These are phyloP conservation scores for Cicer chorassanicum DNA, from an alignment of 306 rosid genomes.

Conservation along the genomic window DNA sequence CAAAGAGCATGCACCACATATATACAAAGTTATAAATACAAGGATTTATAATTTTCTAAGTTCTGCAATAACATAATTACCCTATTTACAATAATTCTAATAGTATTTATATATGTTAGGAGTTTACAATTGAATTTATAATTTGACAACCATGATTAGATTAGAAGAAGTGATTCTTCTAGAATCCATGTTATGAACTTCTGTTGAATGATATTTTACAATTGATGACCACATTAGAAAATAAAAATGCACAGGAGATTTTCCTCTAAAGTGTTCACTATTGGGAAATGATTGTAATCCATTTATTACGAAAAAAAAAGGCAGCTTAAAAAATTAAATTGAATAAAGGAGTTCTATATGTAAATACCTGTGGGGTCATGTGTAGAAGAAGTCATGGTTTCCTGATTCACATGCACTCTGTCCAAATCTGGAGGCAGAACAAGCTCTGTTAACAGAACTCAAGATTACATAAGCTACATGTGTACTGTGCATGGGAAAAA, in stretches of 20 bases:
- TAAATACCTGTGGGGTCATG: slow-evolving; percentile 51
- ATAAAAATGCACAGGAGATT: slow-evolving; percentile 13
- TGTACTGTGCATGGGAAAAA: slow-evolving; percentile 9
- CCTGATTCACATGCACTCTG: slow-evolving; percentile 43
- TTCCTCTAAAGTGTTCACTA: slow-evolving; percentile 10
- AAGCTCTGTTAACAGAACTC: slow-evolving; percentile 41
- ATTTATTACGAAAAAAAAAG: slow-evolving; percentile 22
- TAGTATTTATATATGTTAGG: background rate
- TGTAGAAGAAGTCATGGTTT: slow-evolving; percentile 53
- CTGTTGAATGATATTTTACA: slow-evolving; percentile 15
- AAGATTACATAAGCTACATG: slow-evolving; percentile 29
- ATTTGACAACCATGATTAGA: background rate
- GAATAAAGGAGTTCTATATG: slow-evolving; percentile 10
- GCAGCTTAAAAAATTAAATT: slow-evolving; percentile 13
- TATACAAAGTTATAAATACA: background rate
- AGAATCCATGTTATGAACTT: slow-evolving; percentile 11
- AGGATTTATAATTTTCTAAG: background rate
- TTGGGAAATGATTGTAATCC: background rate
- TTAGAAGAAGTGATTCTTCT: background rate
- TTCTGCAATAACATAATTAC: background rate
- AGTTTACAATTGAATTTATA: background rate
- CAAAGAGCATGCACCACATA: background rate
- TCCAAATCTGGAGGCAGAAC: slow-evolving; percentile 51
- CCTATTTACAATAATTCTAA: background rate
- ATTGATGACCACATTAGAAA: slow-evolving; percentile 10